Base-by-base conservation (phyloP, 345 rosid genomes). In the Brassica incana region DNA sequence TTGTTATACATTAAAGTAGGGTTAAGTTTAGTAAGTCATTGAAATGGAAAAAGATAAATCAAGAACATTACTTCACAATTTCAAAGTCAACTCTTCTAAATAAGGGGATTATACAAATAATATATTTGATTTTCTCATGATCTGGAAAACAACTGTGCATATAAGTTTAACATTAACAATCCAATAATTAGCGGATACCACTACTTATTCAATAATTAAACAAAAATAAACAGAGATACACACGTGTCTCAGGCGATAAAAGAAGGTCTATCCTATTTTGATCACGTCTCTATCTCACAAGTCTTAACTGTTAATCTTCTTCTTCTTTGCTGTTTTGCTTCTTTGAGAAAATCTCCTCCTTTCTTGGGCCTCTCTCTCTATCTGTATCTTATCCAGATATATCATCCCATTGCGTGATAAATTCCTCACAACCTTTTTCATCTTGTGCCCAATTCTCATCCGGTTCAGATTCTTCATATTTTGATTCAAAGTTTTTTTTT, bases 351-450 rank as follows among this genome's bases (percentile, higher is more conserved):
- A 78, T 78, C 81, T 65, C 67, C 77, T 6, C 45, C 8, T 73
- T 74, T 80, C 64, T 74, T 38, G 30, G 65, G 33, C 48, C 33
- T 74, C 33, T 72, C 30, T 79, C 30, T 79, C 56, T 50, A 16
- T 56, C 61, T 58, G 15, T 45, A 0, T 14, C 78, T 73, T 74
- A 67, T 79, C 78, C 64, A 60, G 16, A 67, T 20, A 59, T 43
- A 62, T 62, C 59, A 32, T 56, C 65, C 58, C 15, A 36, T 65
- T 64, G 4, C 77, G 10, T 15, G 20, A 58, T 32, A 67, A 78
- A 23, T 48, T 74, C 70, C 62, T 67, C 82, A 66, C 59, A n/a
- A 60, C 64, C 58, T 72, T 79, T 78, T 38, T 59, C 68, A 30
- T 78, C 27, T 58, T 72, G 1, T 27, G 2, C 71, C 45, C 65